These are phyloP conservation scores for Suillus paluster DNA, from an alignment of 768 basidiomycete species.

Conservation along the genomic window DNA sequence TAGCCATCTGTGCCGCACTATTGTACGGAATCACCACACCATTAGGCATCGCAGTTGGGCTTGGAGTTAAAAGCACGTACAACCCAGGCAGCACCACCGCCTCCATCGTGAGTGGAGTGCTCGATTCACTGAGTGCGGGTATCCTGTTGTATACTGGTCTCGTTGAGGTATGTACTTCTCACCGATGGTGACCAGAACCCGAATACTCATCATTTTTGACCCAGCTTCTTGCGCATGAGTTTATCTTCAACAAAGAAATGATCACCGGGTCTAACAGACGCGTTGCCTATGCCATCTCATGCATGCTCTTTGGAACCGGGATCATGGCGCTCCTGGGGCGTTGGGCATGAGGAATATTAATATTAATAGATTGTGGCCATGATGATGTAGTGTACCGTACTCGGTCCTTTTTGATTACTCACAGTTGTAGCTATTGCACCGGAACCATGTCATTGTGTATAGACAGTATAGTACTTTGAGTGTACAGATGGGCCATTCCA, in stretches of 20 bases:
- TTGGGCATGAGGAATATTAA: constrained; percentile 68
- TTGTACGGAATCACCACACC: constrained; percentile 84
- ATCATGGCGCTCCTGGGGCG: constrained; percentile 91
- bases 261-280: constrained; percentile 65
- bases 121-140: constrained; percentile 87
- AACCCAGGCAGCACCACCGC: constrained; percentile 80
- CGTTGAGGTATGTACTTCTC: constrained; percentile 63
- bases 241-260: constrained; percentile 89
- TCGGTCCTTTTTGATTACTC: not conserved
- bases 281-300: constrained; percentile 73
- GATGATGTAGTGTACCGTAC: not conserved
- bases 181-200: not conserved
- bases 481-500: too few species aligned
- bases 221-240: constrained; percentile 91
- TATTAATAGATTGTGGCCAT: too few species aligned
- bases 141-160: constrained; percentile 88
- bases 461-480: too few species aligned
- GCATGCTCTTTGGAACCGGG: constrained; percentile 81
- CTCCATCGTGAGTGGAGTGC: constrained; percentile 79
- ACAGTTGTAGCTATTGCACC: not conserved
- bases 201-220: constrained; percentile 11
- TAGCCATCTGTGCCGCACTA: constrained; percentile 63
- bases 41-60: constrained; percentile 84
- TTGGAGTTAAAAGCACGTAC: constrained; percentile 77
- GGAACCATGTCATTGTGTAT: not conserved